These are phyloP conservation scores for Trichoderma arundinaceum DNA, from an alignment of 2,329 filamentous ascomycete species.

Conservation along the genomic window DNA sequence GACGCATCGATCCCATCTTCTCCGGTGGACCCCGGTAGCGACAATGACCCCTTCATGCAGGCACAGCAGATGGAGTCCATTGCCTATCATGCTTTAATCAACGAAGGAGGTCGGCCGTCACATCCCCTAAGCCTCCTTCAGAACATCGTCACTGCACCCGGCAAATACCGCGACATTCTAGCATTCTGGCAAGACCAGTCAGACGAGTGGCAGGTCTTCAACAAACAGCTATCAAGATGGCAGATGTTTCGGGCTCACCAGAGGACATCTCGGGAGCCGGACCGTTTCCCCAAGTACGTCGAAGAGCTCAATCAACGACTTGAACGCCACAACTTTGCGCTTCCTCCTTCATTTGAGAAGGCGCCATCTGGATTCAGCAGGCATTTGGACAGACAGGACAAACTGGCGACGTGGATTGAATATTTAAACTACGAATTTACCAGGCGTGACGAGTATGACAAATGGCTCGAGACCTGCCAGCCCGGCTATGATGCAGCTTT, in stretches of 20 bases:
- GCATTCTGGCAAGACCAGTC: constrained; percentile 28
- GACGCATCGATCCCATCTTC: too few species aligned
- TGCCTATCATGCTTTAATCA: constrained; percentile 28
- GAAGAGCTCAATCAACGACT: constrained; percentile 24
- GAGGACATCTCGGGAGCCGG: constrained; percentile 1
- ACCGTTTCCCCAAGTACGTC: constrained; percentile 10
- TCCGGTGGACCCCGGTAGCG: too few species aligned
- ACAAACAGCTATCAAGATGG: constrained; percentile 29
- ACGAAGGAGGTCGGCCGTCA: constrained; percentile 28
- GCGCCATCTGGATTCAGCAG: constrained; percentile 10
- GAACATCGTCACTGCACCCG: constrained; percentile 1
- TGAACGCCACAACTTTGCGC: constrained; percentile 21
- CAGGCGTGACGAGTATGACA: constrained; percentile 27
- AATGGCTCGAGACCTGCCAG: constrained; percentile 22
- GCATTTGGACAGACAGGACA: constrained; percentile 20
- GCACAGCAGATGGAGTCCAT: neutral
- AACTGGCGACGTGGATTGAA: constrained; percentile 29
- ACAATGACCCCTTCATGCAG: neutral
- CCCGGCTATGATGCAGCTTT: constrained; percentile 24
- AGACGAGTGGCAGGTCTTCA: constrained; percentile 29
- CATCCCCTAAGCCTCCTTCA: constrained; percentile 27
- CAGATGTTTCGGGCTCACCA: constrained; percentile 28
- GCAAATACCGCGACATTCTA: constrained; percentile 26
- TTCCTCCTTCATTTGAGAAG: constrained; percentile 10
- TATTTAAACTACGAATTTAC: constrained; percentile 29